A percentile compares a stretch with the other conserved stretches of the same genome.
Conservation (phyloP, 1,139 yeast species). For the Hemisphaericaspora subhashii region DNA sequence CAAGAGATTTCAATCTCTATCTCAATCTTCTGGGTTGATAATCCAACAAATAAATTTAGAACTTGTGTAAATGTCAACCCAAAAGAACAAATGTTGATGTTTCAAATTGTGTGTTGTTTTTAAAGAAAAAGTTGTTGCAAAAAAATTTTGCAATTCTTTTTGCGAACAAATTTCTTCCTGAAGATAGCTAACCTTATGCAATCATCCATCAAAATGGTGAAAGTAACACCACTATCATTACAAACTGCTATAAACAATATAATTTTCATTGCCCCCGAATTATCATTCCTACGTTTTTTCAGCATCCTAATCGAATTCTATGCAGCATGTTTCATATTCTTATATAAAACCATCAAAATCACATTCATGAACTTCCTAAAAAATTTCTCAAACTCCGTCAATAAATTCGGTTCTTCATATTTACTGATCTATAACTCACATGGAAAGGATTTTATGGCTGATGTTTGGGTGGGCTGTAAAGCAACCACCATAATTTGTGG, state of each 20-base stretch:
- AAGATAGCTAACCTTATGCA: too few relatives aligned
- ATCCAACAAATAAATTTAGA: too few relatives aligned
- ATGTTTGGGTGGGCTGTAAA: constrained; percentile 12
- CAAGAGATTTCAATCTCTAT: too few relatives aligned
- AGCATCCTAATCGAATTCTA: constrained; percentile 6
- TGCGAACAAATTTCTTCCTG: too few relatives aligned
- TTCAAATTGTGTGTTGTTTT: too few relatives aligned
- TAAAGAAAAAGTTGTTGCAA: not conserved
- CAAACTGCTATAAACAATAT: not conserved
- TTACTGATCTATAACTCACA: not conserved
- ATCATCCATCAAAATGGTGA: constrained; percentile 2
- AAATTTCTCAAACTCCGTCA: constrained; percentile 1
- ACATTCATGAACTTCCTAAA: not conserved
- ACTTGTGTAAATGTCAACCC: too few relatives aligned
- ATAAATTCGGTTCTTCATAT: not conserved
- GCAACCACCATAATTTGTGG: constrained; percentile 9
- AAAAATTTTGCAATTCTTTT: not conserved
- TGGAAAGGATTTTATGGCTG: constrained; percentile 7
- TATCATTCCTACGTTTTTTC: constrained; percentile 2
- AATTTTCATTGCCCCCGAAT: constrained; percentile 5
- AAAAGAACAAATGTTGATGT: too few relatives aligned
- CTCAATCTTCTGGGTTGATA: too few relatives aligned
- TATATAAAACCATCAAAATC: not conserved
- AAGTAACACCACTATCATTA: constrained; percentile 7
- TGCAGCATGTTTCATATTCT: constrained; percentile 2